phyloP scores from a whole-genome alignment of 2,329 filamentous ascomycete genomes.

The Alternaria arborescens region DNA sequence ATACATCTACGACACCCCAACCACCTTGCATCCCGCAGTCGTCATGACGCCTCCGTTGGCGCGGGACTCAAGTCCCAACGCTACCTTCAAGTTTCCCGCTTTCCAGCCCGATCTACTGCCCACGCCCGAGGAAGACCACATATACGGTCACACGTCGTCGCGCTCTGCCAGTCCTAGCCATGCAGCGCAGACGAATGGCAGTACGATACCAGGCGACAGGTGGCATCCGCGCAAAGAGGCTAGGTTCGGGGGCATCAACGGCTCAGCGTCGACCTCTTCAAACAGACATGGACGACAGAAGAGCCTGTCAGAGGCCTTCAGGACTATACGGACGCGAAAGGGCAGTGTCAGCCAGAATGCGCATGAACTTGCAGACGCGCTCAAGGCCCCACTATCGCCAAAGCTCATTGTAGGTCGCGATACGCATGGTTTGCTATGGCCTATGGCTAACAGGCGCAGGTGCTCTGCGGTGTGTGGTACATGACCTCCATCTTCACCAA shows the following conservation, averaged over 20 bases:
- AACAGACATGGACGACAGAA: constrained; percentile 75
- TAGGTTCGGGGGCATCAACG: constrained; percentile 56
- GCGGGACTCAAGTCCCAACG: constrained; percentile 40
- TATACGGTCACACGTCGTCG: constrained; percentile 43
- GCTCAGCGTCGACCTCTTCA: constrained; percentile 38
- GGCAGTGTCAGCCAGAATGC: constrained; percentile 92
- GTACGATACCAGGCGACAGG: constrained; percentile 57
- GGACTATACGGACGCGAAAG: constrained; percentile 79
- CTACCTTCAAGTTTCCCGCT: constrained; percentile 57
- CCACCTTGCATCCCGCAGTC: constrained; percentile 25
- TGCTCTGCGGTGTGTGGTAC: constrained; percentile 91
- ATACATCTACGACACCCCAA: constrained; percentile 21
- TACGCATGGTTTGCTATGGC: constrained; percentile 32
- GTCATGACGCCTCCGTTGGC: constrained; percentile 43
- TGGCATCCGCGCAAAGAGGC: constrained; percentile 70
- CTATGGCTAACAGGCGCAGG: constrained; percentile 60
- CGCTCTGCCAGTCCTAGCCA: constrained; percentile 44
- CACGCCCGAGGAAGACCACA: constrained; percentile 48
- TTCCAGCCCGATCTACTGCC: constrained; percentile 55
- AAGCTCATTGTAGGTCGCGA: constrained; percentile 76
- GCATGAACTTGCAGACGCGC: constrained; percentile 88
- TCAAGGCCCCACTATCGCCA: constrained; percentile 88
- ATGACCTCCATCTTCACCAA: constrained; percentile 94
- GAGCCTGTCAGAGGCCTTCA: constrained; percentile 88
- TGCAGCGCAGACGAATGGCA: constrained; percentile 33